Evolutionary conservation across 345 rosid genomes (phyloP).

Genomic region (Syzygium oleosum): DNA sequence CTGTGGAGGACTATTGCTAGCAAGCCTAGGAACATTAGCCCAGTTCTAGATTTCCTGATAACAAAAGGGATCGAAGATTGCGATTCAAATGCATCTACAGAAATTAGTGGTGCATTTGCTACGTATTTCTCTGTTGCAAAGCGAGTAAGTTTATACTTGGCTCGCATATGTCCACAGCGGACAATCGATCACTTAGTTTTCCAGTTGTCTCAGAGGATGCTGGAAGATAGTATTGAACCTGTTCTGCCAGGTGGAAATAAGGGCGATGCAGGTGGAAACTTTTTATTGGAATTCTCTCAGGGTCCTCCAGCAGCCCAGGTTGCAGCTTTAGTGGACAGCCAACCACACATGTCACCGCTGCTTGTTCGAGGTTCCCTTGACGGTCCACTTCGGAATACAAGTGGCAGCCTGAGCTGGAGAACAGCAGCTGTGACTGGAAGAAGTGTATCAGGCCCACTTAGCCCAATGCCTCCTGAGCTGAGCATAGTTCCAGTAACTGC

Average conservation of each 20-base stretch:
- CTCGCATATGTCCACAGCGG: slow-evolving; percentile 93
- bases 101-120: slow-evolving; percentile 98
- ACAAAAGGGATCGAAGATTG: slow-evolving; percentile 98
- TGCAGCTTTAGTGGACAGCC: slow-evolving; percentile 63
- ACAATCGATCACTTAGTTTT: slow-evolving; percentile 96
- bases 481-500: slow-evolving; percentile 68
- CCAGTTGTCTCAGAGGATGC: slow-evolving; percentile 88
- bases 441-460: slow-evolving; percentile 86
- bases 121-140: slow-evolving; percentile 98
- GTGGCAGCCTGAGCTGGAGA: slow-evolving; percentile 95
- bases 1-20: slow-evolving; percentile 99
- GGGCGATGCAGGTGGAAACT: slow-evolving; percentile 61
- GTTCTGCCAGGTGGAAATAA: slow-evolving; percentile 42
- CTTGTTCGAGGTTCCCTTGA: slow-evolving; percentile 96
- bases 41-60: slow-evolving; percentile 90
- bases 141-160: slow-evolving; percentile 92
- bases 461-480: slow-evolving; percentile 91
- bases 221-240: slow-evolving; percentile 87
- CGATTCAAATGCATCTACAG: slow-evolving; percentile 98
- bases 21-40: slow-evolving; percentile 91
- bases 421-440: slow-evolving; percentile 80
- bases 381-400: slow-evolving; percentile 86
- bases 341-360: slow-evolving; percentile 96
- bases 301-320: slow-evolving; percentile 76
- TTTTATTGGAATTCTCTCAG: slow-evolving; percentile 92